Evolutionary conservation across 2,329 filamentous ascomycete species (phyloP), one percentile per base, ranked within the genome.

Genomic region (Phialophora chinensis): DNA sequence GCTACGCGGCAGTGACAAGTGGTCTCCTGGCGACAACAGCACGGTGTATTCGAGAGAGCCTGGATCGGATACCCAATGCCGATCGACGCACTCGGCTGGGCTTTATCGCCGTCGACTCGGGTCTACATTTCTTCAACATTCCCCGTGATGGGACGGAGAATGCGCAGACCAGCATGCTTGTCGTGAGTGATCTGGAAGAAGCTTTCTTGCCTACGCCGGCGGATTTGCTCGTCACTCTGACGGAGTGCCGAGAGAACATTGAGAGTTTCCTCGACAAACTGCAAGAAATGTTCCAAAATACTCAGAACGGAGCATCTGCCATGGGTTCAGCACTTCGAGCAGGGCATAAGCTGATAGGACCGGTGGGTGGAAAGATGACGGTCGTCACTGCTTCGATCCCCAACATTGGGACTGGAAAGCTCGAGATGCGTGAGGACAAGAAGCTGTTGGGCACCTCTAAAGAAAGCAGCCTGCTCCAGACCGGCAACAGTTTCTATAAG

Each of bases 11-110:
- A 35, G 91, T 97, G 17, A 93, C 92, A 17, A 96, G 90, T 70
- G 95, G 95, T 57, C 88, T 99, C 35, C 84, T 98, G 66, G 95
- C 95, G 58, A 98, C 95, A 10, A 92, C 90, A 69, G 94, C 95
- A 65, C 88, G 95, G 73, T 97, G 93, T 70, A 97, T 99, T 73
- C 84, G 96, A 75, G 95, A 98, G 79, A 97, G 93, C 75, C 85
- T 99, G 64, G 94, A 96, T 80, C 87, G 94, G 79, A 97, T 99
- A 86, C 95, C 95, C n/a, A 98, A 99, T 79, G 93, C 93, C 27
- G 95, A 98, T 77, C 88, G 93, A 68, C 87, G 95, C 73, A 98
- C 95, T 47, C 88, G 94, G 66, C 85, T 99, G 63, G 95, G 95
- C 33, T 99, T 99, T 78, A 90, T 99, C 77, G 93, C 93, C 7